Conservation (phyloP, 2,329 filamentous ascomycete species). For the Paramyrothecium sp. region DNA sequence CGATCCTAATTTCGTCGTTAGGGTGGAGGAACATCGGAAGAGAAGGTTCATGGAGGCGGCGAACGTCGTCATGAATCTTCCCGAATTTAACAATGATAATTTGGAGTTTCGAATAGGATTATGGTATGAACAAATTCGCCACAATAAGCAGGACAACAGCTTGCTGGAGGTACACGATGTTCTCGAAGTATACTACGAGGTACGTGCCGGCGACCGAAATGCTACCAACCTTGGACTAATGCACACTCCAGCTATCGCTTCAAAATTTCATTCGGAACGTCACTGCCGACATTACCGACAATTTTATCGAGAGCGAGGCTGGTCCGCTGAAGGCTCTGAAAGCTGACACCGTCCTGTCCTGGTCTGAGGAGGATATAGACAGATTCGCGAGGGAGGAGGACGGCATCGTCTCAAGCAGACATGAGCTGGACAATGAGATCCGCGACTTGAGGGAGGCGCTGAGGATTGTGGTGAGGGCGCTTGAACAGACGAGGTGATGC, state of each 20-base stretch:
- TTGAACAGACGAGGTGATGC: background rate
- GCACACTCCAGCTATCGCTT: conserved; percentile 17
- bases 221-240: background rate
- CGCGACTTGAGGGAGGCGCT: background rate
- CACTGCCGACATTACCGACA: conserved; percentile 7
- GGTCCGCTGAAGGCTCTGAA: conserved; percentile 16
- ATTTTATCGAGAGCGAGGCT: conserved; percentile 11
- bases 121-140: conserved; percentile 12
- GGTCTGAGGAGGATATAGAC: conserved; percentile 3
- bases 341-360: conserved; percentile 5
- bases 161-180: conserved; percentile 32
- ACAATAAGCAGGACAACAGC: conserved; percentile 20
- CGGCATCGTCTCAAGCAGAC: background rate
- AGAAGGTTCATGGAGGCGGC: no score
- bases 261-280: conserved; percentile 23
- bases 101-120: background rate
- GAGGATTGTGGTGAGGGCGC: background rate
- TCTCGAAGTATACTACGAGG: conserved; percentile 35
- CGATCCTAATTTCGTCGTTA: no score
- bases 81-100: no score
- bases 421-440: background rate
- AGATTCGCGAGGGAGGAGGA: background rate
- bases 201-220: conserved; percentile 6
- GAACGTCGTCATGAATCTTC: no score
- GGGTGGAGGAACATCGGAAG: no score